Evolutionary conservation across 176 grass and related monocot genomes (phyloP), one percentile per base, ranked within the genome.

Genomic region (Neostapfia colusana): DNA sequence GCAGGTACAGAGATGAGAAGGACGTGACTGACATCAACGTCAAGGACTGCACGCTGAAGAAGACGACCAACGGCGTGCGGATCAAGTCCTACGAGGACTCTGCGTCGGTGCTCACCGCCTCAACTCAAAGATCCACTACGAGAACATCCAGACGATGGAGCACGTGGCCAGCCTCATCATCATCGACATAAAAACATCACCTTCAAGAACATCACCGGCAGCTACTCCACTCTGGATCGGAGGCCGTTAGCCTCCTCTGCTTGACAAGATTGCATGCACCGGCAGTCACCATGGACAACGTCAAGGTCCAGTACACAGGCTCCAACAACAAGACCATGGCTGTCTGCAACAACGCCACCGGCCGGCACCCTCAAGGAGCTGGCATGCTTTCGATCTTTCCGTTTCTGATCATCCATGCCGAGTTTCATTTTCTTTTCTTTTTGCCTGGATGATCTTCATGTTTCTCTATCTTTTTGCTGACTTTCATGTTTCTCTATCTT

Each of bases 131-230:
- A 25, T 94, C 4, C 24, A 38, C 67, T 91, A 91, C 54, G 79
- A 94, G 79, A 79, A 91, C 73, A 54, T 94, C 40, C 14, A 43
- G 10, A 91, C 91, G 92, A 91, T 94, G 92, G 73, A 78, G 0
- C 74, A 82, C 62, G 90, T 87, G 42, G 43, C 21, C 6, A 93
- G 89, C 70, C 86, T 89, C 24, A 79, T 95, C 83, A 82, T 95
- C 72, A 89, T 91, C 34, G 89, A 95, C 59, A 87, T 87, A 76
- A 84, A 95, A 73, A 85, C 31, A 74, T 90, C 34, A 62, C 34
- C 16, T 93, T 85, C 75, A 75, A 67, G 26, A 88, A 85, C 69
- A 88, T 94, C 75, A 90, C 68, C 10, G 91, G 88, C 23, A 94
- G 79, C 24, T 94, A 82, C 1, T 48, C 75, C 15, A 83, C 79